These are phyloP conservation scores for Phyllosticta capitalensis DNA, from an alignment of 2,329 filamentous ascomycete genomes.

Conservation along the genomic window DNA sequence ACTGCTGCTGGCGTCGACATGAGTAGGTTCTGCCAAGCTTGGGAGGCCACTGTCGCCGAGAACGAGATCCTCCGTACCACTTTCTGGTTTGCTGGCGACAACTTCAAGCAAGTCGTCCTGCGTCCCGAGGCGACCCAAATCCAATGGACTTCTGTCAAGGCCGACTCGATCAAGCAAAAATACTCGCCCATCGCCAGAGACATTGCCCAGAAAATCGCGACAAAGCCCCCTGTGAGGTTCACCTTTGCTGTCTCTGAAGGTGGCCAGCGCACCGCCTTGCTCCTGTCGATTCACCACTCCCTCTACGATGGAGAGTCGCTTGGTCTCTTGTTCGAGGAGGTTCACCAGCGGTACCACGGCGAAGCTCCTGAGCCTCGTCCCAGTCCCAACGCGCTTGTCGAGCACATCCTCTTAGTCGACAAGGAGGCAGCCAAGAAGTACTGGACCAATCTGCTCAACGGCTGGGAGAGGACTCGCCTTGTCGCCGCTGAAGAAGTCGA, in stretches of 20 bases:
- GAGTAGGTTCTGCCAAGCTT: slow-evolving; percentile 35
- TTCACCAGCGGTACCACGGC: slow-evolving; percentile 19
- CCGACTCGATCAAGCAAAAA: slow-evolving; percentile 12
- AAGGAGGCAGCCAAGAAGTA: slow-evolving; percentile 16
- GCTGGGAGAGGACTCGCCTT: slow-evolving; percentile 28
- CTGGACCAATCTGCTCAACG: slow-evolving; percentile 22
- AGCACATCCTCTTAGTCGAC: slow-evolving; percentile 20
- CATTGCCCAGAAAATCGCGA: slow-evolving; percentile 12
- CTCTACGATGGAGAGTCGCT: slow-evolving; percentile 30
- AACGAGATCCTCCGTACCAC: slow-evolving; percentile 42
- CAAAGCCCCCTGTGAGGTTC: slow-evolving; percentile 22
- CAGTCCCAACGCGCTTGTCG: slow-evolving; percentile 18
- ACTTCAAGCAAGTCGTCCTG: slow-evolving; percentile 24
- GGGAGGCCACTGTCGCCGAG: slow-evolving; percentile 36
- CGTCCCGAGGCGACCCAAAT: slow-evolving; percentile 11
- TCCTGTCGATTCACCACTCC: slow-evolving; percentile 29
- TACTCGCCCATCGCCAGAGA: slow-evolving; percentile 8
- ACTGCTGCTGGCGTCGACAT: slow-evolving; percentile 33
- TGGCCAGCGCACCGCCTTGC: slow-evolving; percentile 16
- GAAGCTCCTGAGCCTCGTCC: slow-evolving; percentile 14
- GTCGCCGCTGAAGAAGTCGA: slow-evolving; percentile 22
- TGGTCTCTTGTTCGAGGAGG: slow-evolving; percentile 25
- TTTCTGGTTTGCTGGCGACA: slow-evolving; percentile 44
- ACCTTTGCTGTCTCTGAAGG: slow-evolving; percentile 15
- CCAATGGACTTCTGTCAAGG: slow-evolving; percentile 17